Conservation (phyloP, 192 early-diverging fungal genomes). For the Gryganskiella cystojenkinii region DNA sequence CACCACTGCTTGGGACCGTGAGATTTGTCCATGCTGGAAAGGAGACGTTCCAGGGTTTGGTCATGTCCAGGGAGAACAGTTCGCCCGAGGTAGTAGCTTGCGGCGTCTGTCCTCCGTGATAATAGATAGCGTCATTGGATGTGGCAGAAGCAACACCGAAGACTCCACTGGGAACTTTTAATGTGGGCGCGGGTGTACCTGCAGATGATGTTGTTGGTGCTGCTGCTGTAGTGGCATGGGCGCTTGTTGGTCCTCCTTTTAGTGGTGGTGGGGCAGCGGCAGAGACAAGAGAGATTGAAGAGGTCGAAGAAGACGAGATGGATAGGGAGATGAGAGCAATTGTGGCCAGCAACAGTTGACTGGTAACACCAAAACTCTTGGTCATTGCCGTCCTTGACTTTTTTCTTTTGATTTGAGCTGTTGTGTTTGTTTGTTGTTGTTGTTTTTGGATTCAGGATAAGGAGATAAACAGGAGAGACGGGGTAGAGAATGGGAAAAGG, state of each 20-base stretch:
- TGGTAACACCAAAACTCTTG: too few species aligned
- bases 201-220: background rate
- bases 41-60: conserved; percentile 17
- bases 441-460: too few species aligned
- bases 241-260: background rate
- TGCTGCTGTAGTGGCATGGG: background rate
- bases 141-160: conserved; percentile 20
- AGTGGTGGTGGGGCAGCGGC: background rate
- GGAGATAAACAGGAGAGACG: too few species aligned
- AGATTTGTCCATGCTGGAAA: conserved; percentile 32
- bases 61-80: conserved; percentile 26
- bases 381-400: too few species aligned
- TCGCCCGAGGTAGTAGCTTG: conserved; percentile 20
- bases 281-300: background rate
- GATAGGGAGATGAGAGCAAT: too few species aligned
- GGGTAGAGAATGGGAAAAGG: too few species aligned
- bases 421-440: too few species aligned
- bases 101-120: conserved; percentile 29
- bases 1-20: background rate
- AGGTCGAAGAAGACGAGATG: too few species aligned
- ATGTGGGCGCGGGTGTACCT: background rate
- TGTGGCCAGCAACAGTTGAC: too few species aligned
- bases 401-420: too few species aligned
- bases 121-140: conserved; percentile 13
- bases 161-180: conserved; percentile 14